phyloP scores from a whole-genome alignment of 2,329 filamentous ascomycete genomes.

The Penicillium sp. region DNA sequence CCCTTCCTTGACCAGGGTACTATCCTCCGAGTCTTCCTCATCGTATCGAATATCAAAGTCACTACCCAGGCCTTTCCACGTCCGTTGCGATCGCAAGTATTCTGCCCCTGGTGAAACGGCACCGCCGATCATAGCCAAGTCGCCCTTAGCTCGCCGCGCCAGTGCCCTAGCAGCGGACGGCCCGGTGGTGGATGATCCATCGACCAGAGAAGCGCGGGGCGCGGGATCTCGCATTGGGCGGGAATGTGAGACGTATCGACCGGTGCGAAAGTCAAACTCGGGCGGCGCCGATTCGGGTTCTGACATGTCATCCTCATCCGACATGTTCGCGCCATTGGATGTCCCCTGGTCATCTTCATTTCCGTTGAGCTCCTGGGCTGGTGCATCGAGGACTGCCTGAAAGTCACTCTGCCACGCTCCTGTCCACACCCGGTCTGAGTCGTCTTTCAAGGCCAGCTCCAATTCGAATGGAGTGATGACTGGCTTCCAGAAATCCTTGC shows the following conservation, averaged over 20 bases:
- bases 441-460: constrained; percentile 69
- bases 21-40: constrained; percentile 50
- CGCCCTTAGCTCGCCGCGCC: constrained; percentile 62
- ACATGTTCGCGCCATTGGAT: constrained; percentile 23
- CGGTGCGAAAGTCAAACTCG: constrained; percentile 88
- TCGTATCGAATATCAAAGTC: constrained; percentile 69
- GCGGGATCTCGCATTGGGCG: constrained; percentile 42
- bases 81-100: constrained; percentile 74
- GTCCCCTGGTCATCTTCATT: constrained; percentile 25
- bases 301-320: constrained; percentile 61
- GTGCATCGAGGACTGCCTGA: constrained; percentile 58
- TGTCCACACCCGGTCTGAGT: constrained; percentile 77
- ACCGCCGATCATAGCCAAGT: constrained; percentile 78
- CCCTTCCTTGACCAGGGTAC: constrained; percentile 77
- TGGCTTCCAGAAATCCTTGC: constrained; percentile 81
- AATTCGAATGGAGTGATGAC: constrained; percentile 96
- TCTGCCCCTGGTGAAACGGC: constrained; percentile 89
- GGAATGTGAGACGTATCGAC: constrained; percentile 75
- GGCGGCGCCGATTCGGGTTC: constrained; percentile 69
- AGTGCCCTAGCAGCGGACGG: constrained; percentile 49
- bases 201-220: constrained; percentile 26
- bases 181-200: constrained; percentile 24
- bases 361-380: constrained; percentile 15
- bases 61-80: constrained; percentile 87
- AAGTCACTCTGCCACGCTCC: constrained; percentile 88